Base-by-base conservation (phyloP, 2,329 filamentous ascomycete genomes). In the Exophiala xenobiotica region DNA sequence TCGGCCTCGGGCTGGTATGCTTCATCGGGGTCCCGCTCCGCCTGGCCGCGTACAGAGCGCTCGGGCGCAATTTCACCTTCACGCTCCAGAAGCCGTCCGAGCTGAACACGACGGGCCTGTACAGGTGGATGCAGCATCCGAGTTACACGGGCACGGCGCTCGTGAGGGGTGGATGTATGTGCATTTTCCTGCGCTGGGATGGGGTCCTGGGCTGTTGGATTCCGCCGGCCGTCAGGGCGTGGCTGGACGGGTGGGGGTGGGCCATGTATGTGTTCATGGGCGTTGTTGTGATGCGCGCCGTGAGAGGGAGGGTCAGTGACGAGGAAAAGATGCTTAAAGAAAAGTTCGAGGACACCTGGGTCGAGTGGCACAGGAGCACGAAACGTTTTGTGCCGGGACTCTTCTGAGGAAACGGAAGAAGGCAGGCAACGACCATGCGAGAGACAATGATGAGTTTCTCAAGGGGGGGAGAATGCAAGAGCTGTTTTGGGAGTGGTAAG, bases 31-130 rank as follows among this genome's bases (percentile, higher is more conserved):
- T 61, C 0, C 51, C 45, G 2, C 38, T 71, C n/a, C 65, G 70
- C 0, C 59, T 73, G 2, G 41, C 66, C 0, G 70, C 77, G 0
- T 80, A 73, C 56, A 63, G 66, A 0, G 63, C 69, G 0, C 68
- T 82, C 0, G 79, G 78, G 1, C 67, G 63, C 7, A 73, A 78
- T 50, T 82, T 81, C 58, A 82, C 78, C 0, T 82, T 80, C 57
- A 67, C 70, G 1, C 70, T 82, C 1, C 64, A 72, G 0, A 60
- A 67, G 45, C 79, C 79, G 1, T 69, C 75, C 50, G 57, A 63
- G 1, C 63, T 81, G 6, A 67, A 71, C 9, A 80, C 75, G 0
- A 64, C 59, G 1, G 78, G 78, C 0, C 63, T 80, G 1, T 80
- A 80, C 53, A 54, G 56, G 14, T 76, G 73, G 53, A 63, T 79